phyloP scores from a whole-genome alignment of 2,329 filamentous ascomycete genomes.

The Elsinoe necatrix region DNA sequence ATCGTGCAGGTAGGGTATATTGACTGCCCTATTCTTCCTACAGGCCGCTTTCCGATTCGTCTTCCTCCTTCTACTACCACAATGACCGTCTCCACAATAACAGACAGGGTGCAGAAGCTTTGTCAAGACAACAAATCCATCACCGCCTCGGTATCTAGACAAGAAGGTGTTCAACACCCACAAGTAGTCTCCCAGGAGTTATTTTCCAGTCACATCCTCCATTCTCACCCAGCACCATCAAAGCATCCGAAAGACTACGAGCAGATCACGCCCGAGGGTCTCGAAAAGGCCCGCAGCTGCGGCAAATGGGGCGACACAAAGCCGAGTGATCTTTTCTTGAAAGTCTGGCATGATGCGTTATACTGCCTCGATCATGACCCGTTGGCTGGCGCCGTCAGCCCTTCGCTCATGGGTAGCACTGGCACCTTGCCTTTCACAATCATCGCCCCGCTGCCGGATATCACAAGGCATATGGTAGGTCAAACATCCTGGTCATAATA shows the following conservation, averaged over 20 bases:
- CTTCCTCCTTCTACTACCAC: background rate
- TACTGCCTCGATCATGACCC: slow-evolving; percentile 47
- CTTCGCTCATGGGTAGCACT: slow-evolving; percentile 50
- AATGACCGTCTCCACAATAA: slow-evolving; percentile 25
- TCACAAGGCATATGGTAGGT: slow-evolving; percentile 56
- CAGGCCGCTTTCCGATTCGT: background rate
- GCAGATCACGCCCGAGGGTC: slow-evolving; percentile 32
- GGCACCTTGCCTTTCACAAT: slow-evolving; percentile 62
- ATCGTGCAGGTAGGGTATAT: background rate
- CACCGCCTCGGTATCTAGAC: slow-evolving; percentile 46
- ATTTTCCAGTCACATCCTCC: slow-evolving; percentile 30
- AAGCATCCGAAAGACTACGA: background rate
- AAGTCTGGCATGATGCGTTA: slow-evolving; percentile 59
- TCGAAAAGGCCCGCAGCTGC: slow-evolving; percentile 50
- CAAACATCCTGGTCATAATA: background rate
- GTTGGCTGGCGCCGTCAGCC: slow-evolving; percentile 47
- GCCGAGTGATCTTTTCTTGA: slow-evolving; percentile 61
- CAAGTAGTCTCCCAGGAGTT: slow-evolving; percentile 49
- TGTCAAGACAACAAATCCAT: slow-evolving; percentile 49
- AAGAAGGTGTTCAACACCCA: slow-evolving; percentile 46
- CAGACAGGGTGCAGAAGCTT: slow-evolving; percentile 42
- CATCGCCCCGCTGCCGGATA: slow-evolving; percentile 60
- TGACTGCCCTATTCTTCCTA: background rate
- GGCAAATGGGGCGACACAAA: slow-evolving; percentile 57
- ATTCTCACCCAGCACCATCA: background rate